Evolutionary conservation across 108 stramenopile species (phyloP), one percentile per base, ranked within the genome.

Genomic region (Skeletonema potamos): DNA sequence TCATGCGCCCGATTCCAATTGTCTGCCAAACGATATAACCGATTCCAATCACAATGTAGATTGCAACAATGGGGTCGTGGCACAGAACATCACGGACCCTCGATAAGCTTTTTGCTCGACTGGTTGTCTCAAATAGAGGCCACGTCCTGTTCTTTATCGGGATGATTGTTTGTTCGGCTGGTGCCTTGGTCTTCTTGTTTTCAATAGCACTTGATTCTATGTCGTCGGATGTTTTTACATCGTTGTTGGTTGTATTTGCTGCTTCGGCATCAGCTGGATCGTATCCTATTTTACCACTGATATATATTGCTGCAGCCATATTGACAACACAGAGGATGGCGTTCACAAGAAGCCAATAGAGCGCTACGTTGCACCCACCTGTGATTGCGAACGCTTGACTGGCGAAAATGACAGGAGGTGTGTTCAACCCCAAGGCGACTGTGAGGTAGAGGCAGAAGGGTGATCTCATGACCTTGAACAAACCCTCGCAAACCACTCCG

Each of bases 401-500:
- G 1, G 60, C 73, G 32, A 70, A 66, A 56, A 59, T 36, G 13
- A 88, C 36, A 32, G 82, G 76, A 4, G 90, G 87, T 4, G 78
- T 17, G 64, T 88, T 91, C 8, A 88, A 54, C 6, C 57, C 76
- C 30, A 91, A 60, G 10, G 90, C 83, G 6, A 83, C 64, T 13
- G 77, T 67, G 13, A 91, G 51, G 79, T 84, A 91, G 27, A 87
- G 81, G 37, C 83, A 77, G 54, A 91, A 88, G 15, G 90, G 86
- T 56, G 81, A 77, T 33, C 63, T 26, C n/a, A 70, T 55, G 29
- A 64, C 24, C 30, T 33, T 15, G 17, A 43, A 65, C 1, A 86
- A 5, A 10, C 79, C 41, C 15, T 84, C 80, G 24, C 72, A 73
- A 12, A 58, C 54, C 18, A 72, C 20, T 51, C 84, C 84, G 58